Conservation (phyloP, 345 rosid species). For the Raphanus raphanistrum region DNA sequence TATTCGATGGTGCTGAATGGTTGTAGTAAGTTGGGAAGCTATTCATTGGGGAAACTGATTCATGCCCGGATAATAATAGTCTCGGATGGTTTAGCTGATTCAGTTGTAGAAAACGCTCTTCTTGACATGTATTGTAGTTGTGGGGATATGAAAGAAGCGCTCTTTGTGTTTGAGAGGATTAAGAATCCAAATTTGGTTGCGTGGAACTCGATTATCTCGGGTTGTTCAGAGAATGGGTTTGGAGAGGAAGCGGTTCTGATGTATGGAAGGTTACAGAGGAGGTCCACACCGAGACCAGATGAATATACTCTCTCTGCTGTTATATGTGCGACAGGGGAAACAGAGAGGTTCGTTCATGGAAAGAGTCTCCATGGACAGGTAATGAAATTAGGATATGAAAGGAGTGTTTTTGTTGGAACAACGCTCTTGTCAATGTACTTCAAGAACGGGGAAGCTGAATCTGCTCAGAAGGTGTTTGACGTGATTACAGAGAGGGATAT, state of each 20-base stretch:
- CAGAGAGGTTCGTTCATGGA: constrained; percentile 47
- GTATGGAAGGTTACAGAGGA: constrained; percentile 45
- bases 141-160: constrained; percentile 48
- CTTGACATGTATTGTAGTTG: constrained; percentile 83
- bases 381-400: constrained; percentile 51
- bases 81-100: constrained; percentile 55
- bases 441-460: constrained; percentile 51
- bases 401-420: constrained; percentile 61
- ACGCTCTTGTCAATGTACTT: constrained; percentile 80
- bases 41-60: constrained; percentile 44
- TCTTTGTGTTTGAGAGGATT: constrained; percentile 49
- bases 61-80: constrained; percentile 58
- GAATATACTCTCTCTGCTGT: constrained; percentile 74
- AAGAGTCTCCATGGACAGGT: constrained; percentile 67
- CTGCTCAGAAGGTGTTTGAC: constrained; percentile 54
- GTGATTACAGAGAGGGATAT: constrained; percentile 56
- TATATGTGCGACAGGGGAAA: constrained; percentile 51
- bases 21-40: constrained; percentile 55
- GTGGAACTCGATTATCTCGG: constrained; percentile 81
- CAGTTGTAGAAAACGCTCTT: constrained; percentile 72
- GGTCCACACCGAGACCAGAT: constrained; percentile 58
- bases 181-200: constrained; percentile 60
- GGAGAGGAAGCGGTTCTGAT: constrained; percentile 55
- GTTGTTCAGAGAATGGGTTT: constrained; percentile 62
- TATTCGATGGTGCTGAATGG: constrained; percentile 71